These are phyloP conservation scores for Heterobasidion irregulare DNA, from an alignment of 1,284 basidiomycete species.

Conservation along the genomic window DNA sequence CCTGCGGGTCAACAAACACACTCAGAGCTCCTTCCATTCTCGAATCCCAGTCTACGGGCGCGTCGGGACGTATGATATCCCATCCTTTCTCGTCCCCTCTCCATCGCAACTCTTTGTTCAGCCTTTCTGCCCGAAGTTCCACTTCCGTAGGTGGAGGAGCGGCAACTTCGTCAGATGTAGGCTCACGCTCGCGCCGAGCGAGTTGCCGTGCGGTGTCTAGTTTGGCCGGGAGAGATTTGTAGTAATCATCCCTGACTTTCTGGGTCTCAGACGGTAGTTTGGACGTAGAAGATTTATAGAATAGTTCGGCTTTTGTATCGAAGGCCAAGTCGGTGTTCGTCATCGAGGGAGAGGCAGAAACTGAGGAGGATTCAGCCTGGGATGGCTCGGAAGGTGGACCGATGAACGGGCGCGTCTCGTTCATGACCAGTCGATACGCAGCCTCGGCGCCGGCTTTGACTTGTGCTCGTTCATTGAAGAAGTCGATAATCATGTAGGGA, in stretches of 20 bases:
- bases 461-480: slow-evolving; percentile 86
- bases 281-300: slow-evolving; percentile 60
- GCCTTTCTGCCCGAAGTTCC: slow-evolving; percentile 74
- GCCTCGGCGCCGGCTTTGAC: slow-evolving; percentile 77
- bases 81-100: slow-evolving; percentile 69
- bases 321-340: slow-evolving; percentile 64
- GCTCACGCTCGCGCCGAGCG: slow-evolving; percentile 70
- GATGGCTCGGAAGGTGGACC: slow-evolving; percentile 22
- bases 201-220: slow-evolving; percentile 75
- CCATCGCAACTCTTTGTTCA: slow-evolving; percentile 87
- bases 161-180: slow-evolving; percentile 75
- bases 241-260: slow-evolving; percentile 71
- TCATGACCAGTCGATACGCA: slow-evolving; percentile 69
- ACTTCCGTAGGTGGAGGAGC: slow-evolving; percentile 85
- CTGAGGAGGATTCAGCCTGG: slow-evolving; percentile 16
- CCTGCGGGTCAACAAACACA: slow-evolving; percentile 49
- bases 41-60: slow-evolving; percentile 69
- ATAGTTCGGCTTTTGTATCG: slow-evolving; percentile 57
- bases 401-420: slow-evolving; percentile 56
- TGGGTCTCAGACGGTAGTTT: slow-evolving; percentile 54
- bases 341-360: slow-evolving; percentile 13
- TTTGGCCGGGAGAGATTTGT: slow-evolving; percentile 61
- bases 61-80: slow-evolving; percentile 62
- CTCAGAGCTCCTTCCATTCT: slow-evolving; percentile 58
- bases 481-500: slow-evolving; percentile 85